Conservation (phyloP, 2,329 filamentous ascomycete species). For the Taxawa tesnikishii region DNA sequence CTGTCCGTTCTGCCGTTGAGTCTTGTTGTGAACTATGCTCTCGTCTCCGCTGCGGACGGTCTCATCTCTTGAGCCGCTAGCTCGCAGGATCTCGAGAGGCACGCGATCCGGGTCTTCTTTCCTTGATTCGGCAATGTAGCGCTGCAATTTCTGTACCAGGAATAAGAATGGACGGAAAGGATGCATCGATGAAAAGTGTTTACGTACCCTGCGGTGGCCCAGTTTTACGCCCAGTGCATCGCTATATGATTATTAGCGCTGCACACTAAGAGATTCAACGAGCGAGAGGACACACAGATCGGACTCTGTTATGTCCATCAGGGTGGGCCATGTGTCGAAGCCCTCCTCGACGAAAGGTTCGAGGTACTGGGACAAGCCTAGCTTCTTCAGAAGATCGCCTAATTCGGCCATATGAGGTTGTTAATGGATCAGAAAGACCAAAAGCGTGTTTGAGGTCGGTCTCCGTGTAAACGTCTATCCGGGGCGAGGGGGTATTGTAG, state of each 20-base stretch:
- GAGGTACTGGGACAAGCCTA: slow-evolving; percentile 69
- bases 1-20: slow-evolving; percentile 32
- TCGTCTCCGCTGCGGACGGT: slow-evolving; percentile 43
- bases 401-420: slow-evolving; percentile 49
- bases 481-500: background rate
- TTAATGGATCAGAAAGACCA: background rate
- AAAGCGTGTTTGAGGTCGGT: background rate
- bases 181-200: slow-evolving; percentile 5
- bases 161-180: background rate
- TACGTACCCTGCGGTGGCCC: slow-evolving; percentile 62
- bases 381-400: slow-evolving; percentile 54
- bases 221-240: slow-evolving; percentile 66
- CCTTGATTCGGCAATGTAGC: slow-evolving; percentile 66
- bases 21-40: slow-evolving; percentile 33
- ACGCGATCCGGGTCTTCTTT: background rate
- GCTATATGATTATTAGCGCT: no score
- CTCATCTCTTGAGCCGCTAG: slow-evolving; percentile 37
- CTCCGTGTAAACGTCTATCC: background rate
- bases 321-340: slow-evolving; percentile 75
- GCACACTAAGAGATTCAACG: no score
- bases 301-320: slow-evolving; percentile 73
- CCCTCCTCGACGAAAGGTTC: slow-evolving; percentile 63
- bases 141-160: slow-evolving; percentile 57
- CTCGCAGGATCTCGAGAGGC: background rate
- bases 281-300: slow-evolving; percentile 54